Base-by-base conservation (phyloP, 495 filamentous ascomycete genomes). In the Penicillium soppii region DNA sequence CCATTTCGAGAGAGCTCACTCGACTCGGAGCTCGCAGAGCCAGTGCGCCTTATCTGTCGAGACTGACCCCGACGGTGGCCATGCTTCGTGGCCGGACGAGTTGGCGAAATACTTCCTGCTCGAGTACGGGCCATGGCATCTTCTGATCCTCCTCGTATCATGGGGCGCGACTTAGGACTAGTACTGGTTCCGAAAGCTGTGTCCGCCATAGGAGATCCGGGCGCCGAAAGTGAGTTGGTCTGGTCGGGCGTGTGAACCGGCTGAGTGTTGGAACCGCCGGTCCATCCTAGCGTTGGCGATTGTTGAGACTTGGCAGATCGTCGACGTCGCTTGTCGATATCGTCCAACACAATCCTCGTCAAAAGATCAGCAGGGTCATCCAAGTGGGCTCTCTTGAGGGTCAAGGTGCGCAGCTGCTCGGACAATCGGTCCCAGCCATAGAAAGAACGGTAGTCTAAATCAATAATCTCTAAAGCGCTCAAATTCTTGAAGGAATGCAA, bases 401-500 rank as follows among this genome's bases (percentile, higher is more conserved):
- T 89, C 53, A 98, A 74, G 50, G 89, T 92, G 47, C 91, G 82
- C 39, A 97, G 78, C 69, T 96, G 90, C 63, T 98, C 94, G 1
- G 94, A 87, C 50, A 97, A 63, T 50, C 86, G 82, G 68, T 97
- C 94, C 94, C 94, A 98, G 36, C 94, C 94, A 67, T 89, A 96
- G 70, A 97, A 96, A 54, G 95, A 92, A 54, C 94, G 84, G 63
- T 95, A 95, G 70, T 97, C 94, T 63, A 97, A 85, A 66, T 96
- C 91, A 69, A 85, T 90, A 36, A 98, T 90, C 70, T 97, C 94
- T 57, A 98, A 76, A 8, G 88, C 85, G 68, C 90, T 91, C 41
- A 97, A 70, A 60, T 97, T 98, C 75, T 98, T 97, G 80, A 98
- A 97, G 21, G 88, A 86, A 66, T 91, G 85, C 9, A 97, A 73